Conservation (phyloP, 2,329 filamentous ascomycete species). For the Didymella arachidicola region DNA sequence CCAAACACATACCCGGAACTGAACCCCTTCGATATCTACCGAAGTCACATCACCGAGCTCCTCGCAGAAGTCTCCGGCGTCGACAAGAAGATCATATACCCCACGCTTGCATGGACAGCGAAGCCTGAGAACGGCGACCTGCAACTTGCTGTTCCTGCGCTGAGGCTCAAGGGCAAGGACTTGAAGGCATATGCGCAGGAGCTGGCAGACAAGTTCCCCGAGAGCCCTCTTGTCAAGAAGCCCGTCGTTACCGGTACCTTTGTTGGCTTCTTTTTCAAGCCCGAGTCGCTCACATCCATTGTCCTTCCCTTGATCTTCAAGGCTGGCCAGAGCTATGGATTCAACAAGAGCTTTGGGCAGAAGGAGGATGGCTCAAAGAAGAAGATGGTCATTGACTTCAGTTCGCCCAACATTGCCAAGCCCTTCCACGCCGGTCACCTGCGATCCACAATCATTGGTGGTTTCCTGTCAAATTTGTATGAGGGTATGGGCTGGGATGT, state of each 20-base stretch:
- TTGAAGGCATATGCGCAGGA: conserved; percentile 64
- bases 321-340: conserved; percentile 68
- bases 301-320: conserved; percentile 74
- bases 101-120: conserved; percentile 78
- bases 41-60: conserved; percentile 75
- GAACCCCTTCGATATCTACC: conserved; percentile 82
- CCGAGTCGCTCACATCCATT: conserved; percentile 68
- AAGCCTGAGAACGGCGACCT: conserved; percentile 84
- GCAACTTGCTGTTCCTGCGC: conserved; percentile 78
- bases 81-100: conserved; percentile 74
- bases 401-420: conserved; percentile 86
- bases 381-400: conserved; percentile 80
- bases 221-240: conserved; percentile 75
- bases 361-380: conserved; percentile 69
- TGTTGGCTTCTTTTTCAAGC: conserved; percentile 81
- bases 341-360: conserved; percentile 66
- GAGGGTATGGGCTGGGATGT: conserved; percentile 75
- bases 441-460: conserved; percentile 78
- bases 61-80: conserved; percentile 74
- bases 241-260: conserved; percentile 73
- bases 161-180: conserved; percentile 74
- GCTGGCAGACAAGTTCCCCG: conserved; percentile 70
- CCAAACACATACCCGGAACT: conserved; percentile 65
- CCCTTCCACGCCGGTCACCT: conserved; percentile 80
- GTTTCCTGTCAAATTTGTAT: conserved; percentile 75